phyloP scores from a whole-genome alignment of 1,284 basidiomycete species.

The Phlebopus sp. region DNA sequence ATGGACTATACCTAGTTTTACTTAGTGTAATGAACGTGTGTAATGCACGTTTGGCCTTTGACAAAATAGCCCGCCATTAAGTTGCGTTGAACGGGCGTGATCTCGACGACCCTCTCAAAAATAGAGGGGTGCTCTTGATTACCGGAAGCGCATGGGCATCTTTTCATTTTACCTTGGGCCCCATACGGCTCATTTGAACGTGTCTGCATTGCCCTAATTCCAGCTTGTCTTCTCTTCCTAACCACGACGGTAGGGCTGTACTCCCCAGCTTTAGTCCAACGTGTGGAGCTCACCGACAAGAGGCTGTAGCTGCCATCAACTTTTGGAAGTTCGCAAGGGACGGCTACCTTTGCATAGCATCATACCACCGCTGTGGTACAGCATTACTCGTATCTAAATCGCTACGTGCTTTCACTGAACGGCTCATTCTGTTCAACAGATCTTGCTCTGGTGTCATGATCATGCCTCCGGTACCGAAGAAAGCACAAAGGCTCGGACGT shows the following conservation, averaged over 20 bases:
- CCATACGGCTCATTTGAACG: constrained; percentile 1
- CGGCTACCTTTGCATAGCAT: background rate
- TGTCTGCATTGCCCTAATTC: constrained; percentile 1
- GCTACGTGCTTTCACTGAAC: background rate
- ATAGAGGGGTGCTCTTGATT: too few species aligned
- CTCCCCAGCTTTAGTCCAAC: background rate
- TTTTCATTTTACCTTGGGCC: background rate
- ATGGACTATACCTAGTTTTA: background rate
- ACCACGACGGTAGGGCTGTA: background rate
- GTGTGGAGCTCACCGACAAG: background rate
- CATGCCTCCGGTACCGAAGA: constrained; percentile 36
- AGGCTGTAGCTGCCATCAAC: background rate
- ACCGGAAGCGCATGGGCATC: background rate
- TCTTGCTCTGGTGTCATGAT: constrained; percentile 16
- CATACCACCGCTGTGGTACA: background rate
- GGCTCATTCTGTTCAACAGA: background rate
- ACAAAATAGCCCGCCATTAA: too few species aligned
- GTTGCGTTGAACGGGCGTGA: too few species aligned
- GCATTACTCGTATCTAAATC: background rate
- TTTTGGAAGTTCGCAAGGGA: background rate
- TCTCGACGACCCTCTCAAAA: too few species aligned
- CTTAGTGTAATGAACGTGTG: background rate
- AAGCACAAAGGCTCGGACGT: constrained; percentile 46
- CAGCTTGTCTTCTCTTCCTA: too few species aligned
- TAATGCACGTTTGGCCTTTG: background rate